Base-by-base conservation (phyloP, 176 grass and related monocot species). In the Tillandsia leiboldiana region DNA sequence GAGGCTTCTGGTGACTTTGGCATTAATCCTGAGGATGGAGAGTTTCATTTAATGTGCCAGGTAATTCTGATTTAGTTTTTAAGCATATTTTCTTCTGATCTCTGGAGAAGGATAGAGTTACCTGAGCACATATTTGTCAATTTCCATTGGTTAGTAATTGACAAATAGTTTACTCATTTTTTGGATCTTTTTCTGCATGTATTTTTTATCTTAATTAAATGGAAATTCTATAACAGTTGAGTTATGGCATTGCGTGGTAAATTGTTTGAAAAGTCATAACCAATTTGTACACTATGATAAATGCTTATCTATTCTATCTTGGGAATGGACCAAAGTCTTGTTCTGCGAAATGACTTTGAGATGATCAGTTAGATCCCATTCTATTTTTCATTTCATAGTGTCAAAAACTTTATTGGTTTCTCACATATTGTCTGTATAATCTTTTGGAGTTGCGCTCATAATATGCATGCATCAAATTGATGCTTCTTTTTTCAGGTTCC, bases 31-130 rank as follows among this genome's bases (percentile, higher is more conserved):
- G 81, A 87, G 65, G 82, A 97, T 48, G 94, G 94, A 81, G 89
- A 97, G 74, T 97, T 92, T 81, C 94, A 97, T 87, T 80, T 97
- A 67, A 92, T 97, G 94, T 97, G 89, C 68, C 94, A 97, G 86
- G 94, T 97, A 83, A 72, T 29, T 51, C 33, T 63, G 33, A 42
- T 42, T 42, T 42, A 42, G 33, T 42, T 42, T 42, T 42, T 42
- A 42, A 7, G 33, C 5, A 42, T 42, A 8, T 42, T 42, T 42
- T 42, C 33, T 42, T 42, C 4, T 6, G 33, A 42, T 42, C 33
- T 42, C 33, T 42, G 33, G 33, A 42, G 33, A 42, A 42, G 33
- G 33, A 42, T 42, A 42, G 33, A 42, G 33, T 42, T 42, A 42
- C 33, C 33, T 42, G 33, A 42, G 33, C 33, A 42, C 0, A 42